Evolutionary conservation across 768 basidiomycete species (phyloP).

Genomic region (Glaciozyma antarctica): DNA sequence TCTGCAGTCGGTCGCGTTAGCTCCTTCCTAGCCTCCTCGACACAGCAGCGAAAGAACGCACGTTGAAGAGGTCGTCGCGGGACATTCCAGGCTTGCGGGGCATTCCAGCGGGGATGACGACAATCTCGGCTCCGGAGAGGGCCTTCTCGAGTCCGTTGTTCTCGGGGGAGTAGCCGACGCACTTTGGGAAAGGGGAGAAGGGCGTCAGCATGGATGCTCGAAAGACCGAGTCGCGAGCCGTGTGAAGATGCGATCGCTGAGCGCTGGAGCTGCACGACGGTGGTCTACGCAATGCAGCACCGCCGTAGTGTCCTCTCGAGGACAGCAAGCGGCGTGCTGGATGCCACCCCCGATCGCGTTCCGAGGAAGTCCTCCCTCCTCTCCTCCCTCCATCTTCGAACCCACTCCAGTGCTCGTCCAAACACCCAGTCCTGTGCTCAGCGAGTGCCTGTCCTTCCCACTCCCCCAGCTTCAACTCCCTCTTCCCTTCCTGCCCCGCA

Average conservation of each 20-base stretch:
- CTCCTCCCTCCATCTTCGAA: too few relatives aligned
- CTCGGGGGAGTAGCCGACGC: constrained; percentile 33
- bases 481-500: neutral
- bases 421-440: neutral
- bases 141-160: constrained; percentile 83
- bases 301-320: too few relatives aligned
- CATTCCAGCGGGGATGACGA: constrained; percentile 98
- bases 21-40: neutral
- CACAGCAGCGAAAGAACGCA: constrained; percentile 42
- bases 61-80: constrained; percentile 93
- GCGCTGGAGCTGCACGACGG: too few relatives aligned
- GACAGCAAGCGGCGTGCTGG: too few relatives aligned
- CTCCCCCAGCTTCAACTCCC: neutral
- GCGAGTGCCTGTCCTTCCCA: neutral
- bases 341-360: too few relatives aligned
- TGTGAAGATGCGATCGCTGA: too few relatives aligned
- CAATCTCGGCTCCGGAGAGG: constrained; percentile 77
- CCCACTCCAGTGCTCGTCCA: too few relatives aligned
- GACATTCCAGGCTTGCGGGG: constrained; percentile 79
- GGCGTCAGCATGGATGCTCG: too few relatives aligned
- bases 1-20: constrained; percentile 45
- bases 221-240: too few relatives aligned
- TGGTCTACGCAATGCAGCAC: too few relatives aligned
- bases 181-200: constrained; percentile 7
- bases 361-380: too few relatives aligned